Conservation (phyloP, 768 basidiomycete genomes). For the Clavaria fumosa region DNA sequence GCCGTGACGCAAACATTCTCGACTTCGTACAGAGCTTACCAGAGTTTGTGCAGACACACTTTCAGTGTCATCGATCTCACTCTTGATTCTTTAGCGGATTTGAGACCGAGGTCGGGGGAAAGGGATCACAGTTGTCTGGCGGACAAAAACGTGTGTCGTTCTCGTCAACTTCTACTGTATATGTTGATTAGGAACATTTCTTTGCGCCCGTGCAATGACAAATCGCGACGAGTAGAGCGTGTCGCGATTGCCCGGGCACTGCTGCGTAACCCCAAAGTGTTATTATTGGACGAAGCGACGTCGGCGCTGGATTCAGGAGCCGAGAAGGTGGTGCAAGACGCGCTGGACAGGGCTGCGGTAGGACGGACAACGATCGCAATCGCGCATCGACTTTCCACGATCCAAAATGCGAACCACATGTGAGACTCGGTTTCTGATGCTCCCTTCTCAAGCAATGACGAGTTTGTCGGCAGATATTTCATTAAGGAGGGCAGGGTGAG, state of each 20-base stretch:
- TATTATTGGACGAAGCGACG: conserved; percentile 84
- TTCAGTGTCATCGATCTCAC: background rate
- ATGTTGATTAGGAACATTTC: background rate
- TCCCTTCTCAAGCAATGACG: conserved; percentile 5
- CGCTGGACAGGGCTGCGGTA: conserved; percentile 81
- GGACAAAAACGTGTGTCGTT: conserved; percentile 57
- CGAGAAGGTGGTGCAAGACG: conserved; percentile 90
- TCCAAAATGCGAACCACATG: conserved; percentile 87
- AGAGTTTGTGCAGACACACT: conserved; percentile 31
- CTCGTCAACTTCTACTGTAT: conserved; percentile 4
- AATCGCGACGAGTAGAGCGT: conserved; percentile 38
- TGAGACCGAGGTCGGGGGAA: conserved; percentile 83
- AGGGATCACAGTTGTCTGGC: conserved; percentile 78
- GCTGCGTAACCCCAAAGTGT: conserved; percentile 79
- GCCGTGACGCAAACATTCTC: conserved; percentile 77
- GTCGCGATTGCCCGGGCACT: conserved; percentile 84
- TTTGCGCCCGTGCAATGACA: no score
- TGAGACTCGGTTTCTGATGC: conserved; percentile 22
- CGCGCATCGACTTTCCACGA: conserved; percentile 85
- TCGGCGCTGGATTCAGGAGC: conserved; percentile 84
- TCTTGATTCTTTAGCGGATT: conserved; percentile 41
- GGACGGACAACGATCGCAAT: conserved; percentile 92
- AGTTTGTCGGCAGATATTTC: conserved; percentile 45
- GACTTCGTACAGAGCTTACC: conserved; percentile 81
- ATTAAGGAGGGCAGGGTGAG: conserved; percentile 76